Evolutionary conservation across 305 asterid species (phyloP).

Genomic region (Ruellia speciosa): DNA sequence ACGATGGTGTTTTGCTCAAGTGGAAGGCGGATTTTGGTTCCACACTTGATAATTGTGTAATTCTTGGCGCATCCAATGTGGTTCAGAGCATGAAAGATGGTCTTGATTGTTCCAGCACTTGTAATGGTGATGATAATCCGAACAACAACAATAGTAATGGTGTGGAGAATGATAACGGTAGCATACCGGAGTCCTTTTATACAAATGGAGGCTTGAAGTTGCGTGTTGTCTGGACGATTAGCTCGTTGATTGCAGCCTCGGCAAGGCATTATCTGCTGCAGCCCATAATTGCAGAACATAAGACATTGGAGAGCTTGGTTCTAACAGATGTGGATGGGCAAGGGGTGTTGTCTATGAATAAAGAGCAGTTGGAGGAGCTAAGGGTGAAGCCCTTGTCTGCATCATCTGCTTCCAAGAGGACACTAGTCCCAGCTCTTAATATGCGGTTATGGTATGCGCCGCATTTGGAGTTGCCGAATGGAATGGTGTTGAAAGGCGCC

Average conservation of each 20-base stretch:
- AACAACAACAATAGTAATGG: slow-evolving; percentile 14
- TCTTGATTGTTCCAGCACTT: slow-evolving; percentile 15
- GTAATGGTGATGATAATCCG: slow-evolving; percentile 18
- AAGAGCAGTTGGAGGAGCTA: slow-evolving; percentile 85
- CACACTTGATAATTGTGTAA: slow-evolving; percentile 78
- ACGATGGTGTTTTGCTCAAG: slow-evolving; percentile 69
- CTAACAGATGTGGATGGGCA: slow-evolving; percentile 85
- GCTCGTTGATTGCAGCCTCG: slow-evolving; percentile 91
- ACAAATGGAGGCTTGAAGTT: slow-evolving; percentile 83
- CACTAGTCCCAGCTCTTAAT: slow-evolving; percentile 78
- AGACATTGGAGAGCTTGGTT: slow-evolving; percentile 61
- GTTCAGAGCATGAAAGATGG: slow-evolving; percentile 19
- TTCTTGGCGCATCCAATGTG: slow-evolving; percentile 74
- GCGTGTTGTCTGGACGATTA: slow-evolving; percentile 95
- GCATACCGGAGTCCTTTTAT: slow-evolving; percentile 89
- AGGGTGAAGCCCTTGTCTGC: slow-evolving; percentile 91
- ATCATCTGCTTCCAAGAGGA: slow-evolving; percentile 76
- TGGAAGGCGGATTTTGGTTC: slow-evolving; percentile 93
- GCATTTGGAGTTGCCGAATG: slow-evolving; percentile 69
- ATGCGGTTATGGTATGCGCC: slow-evolving; percentile 91
- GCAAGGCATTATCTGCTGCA: slow-evolving; percentile 90
- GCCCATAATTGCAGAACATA: slow-evolving; percentile 80
- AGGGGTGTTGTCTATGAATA: slow-evolving; percentile 78
- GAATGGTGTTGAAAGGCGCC: slow-evolving; percentile 77
- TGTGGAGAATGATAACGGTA: slow-evolving; percentile 53